Conservation (phyloP, 176 grass and related monocot species). For the Dendrocalamus sinicus region DNA sequence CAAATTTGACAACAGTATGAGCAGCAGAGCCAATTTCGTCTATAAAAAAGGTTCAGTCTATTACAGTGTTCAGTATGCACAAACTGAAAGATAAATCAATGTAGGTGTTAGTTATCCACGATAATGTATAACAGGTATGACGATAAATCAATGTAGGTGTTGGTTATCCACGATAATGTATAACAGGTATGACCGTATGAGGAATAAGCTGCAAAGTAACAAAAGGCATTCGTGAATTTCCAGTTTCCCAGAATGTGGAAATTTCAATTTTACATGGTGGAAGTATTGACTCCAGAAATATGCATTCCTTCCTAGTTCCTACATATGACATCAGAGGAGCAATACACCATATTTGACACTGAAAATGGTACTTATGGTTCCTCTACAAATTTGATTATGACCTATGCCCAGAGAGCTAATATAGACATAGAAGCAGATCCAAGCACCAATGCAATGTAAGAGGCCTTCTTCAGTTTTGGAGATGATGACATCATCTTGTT, state of each 20-base stretch:
- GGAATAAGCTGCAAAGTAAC: neutral
- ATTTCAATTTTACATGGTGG: conserved; percentile 39
- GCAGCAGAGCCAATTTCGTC: neutral
- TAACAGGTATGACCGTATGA: no score
- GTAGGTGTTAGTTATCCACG: neutral
- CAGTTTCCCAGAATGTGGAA: conserved; percentile 15
- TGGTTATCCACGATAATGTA: neutral
- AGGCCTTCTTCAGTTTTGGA: conserved; percentile 70
- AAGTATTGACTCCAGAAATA: conserved; percentile 2
- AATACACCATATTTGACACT: conserved; percentile 25
- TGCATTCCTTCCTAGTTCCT: conserved; percentile 10
- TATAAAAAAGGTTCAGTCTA: neutral
- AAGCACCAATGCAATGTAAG: conserved; percentile 76
- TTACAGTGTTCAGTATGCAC: neutral
- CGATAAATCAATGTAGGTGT: neutral
- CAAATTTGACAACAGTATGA: conserved; percentile 12
- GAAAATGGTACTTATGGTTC: conserved; percentile 16
- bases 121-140: neutral
- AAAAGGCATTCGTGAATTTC: neutral
- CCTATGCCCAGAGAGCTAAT: conserved; percentile 92
- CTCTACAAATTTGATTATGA: conserved; percentile 31
- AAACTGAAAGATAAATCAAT: neutral
- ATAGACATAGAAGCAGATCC: conserved; percentile 97
- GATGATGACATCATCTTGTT: conserved; percentile 81
- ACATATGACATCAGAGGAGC: conserved; percentile 4